phyloP scores from a whole-genome alignment of 331 rosid species.

The Quercus tomentella region DNA sequence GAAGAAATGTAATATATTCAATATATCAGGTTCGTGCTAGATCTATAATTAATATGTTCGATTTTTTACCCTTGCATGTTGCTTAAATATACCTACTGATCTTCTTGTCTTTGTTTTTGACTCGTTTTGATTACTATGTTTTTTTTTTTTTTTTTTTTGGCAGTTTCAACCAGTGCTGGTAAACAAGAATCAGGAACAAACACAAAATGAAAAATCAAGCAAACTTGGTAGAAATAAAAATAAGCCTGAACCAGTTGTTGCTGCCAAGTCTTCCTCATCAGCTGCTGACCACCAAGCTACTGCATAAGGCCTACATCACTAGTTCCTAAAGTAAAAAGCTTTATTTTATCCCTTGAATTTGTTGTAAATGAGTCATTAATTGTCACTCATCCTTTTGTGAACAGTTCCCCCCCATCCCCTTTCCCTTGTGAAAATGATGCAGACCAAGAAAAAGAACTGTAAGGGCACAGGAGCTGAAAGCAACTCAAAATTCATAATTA shows the following conservation, averaged over 20 bases:
- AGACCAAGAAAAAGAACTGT: too few relatives aligned
- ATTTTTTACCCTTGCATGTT: neutral
- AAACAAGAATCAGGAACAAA: conserved; percentile 58
- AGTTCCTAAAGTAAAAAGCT: neutral
- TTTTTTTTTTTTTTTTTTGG: conserved; percentile 2
- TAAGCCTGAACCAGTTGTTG: conserved; percentile 47
- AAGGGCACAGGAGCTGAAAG: too few relatives aligned
- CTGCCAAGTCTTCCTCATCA: conserved; percentile 55
- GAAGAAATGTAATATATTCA: conserved; percentile 96
- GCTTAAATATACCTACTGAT: neutral
- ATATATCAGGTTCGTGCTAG: conserved; percentile 75
- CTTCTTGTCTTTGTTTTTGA: neutral
- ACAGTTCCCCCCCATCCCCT: too few relatives aligned
- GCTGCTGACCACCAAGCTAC: conserved; percentile 36
- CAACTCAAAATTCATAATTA: too few relatives aligned
- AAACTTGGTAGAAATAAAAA: conserved; percentile 31
- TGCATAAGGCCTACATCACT: neutral
- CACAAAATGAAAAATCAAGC: conserved; percentile 37
- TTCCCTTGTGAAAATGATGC: too few relatives aligned
- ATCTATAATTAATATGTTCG: neutral
- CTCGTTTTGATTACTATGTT: neutral
- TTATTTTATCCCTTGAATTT: neutral
- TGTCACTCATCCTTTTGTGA: neutral
- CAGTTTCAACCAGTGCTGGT: conserved; percentile 91
- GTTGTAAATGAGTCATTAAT: conserved; percentile 1